Conservation (phyloP, 768 basidiomycete species). For the Auricularia heimuer region DNA sequence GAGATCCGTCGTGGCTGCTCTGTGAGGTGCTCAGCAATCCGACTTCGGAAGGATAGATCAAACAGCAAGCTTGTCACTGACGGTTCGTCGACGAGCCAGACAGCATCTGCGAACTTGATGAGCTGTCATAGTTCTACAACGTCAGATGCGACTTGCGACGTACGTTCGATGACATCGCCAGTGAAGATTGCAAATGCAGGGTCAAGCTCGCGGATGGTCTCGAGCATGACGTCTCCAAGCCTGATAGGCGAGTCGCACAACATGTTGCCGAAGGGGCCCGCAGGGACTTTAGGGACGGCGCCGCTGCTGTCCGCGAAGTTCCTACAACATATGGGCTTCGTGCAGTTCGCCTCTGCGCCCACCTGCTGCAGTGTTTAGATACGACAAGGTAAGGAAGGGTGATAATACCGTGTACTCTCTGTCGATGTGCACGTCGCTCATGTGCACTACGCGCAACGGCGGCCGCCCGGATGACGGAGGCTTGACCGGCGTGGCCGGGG, state of each 20-base stretch:
- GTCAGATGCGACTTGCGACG: constrained; percentile 1
- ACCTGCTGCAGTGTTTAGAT: constrained; percentile 20
- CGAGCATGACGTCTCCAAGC: constrained; percentile 42
- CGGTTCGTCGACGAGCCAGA: constrained; percentile 40
- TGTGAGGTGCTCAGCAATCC: constrained; percentile 10
- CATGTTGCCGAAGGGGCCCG: constrained; percentile 38
- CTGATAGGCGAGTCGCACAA: constrained; percentile 44
- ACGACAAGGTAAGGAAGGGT: background rate
- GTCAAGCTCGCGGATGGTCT: constrained; percentile 24
- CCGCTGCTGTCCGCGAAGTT: constrained; percentile 31
- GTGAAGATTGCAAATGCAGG: constrained; percentile 50
- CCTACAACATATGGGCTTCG: constrained; percentile 55
- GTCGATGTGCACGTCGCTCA: constrained; percentile 58
- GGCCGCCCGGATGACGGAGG: constrained; percentile 29
- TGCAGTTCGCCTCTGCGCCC: constrained; percentile 46
- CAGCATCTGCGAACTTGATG: constrained; percentile 27
- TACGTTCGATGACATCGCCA: constrained; percentile 55
- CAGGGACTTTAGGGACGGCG: constrained; percentile 29
- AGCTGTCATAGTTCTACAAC: background rate
- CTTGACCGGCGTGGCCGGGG: constrained; percentile 26
- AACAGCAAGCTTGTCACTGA: constrained; percentile 14
- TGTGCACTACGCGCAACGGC: constrained; percentile 48
- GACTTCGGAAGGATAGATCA: background rate
- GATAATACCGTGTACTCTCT: constrained; percentile 38
- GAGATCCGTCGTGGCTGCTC: constrained; percentile 36